Conservation (phyloP, 352 stramenopile genomes). For the Phytophthora macrochlamydospora region DNA sequence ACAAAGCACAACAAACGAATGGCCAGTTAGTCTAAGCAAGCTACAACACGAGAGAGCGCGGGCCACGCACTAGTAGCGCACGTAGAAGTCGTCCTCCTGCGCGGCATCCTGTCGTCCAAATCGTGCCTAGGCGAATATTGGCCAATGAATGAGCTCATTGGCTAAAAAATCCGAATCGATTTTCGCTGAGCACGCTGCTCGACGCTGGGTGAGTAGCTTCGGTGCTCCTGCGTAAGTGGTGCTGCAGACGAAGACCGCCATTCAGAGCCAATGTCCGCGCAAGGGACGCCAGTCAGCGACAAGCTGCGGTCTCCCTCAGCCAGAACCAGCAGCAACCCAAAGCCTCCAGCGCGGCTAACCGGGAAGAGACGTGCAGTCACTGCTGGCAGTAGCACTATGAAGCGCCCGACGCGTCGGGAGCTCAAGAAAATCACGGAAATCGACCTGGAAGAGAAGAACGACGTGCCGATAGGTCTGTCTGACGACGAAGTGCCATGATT, state of each 20-base stretch:
- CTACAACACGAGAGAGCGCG: neutral
- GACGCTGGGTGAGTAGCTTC: conserved; percentile 1
- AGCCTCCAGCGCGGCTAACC: conserved; percentile 43
- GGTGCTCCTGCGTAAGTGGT: neutral
- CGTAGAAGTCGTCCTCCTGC: conserved; percentile 82
- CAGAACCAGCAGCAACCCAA: conserved; percentile 41
- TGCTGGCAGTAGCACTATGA: conserved; percentile 34
- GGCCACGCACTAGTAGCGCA: conserved; percentile 86
- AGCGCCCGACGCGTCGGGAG: conserved; percentile 72
- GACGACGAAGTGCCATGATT: no score
- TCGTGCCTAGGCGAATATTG: conserved; percentile 22
- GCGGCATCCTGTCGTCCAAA: conserved; percentile 49
- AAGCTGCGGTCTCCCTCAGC: conserved; percentile 42
- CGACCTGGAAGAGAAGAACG: conserved; percentile 77
- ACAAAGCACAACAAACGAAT: conserved; percentile 1
- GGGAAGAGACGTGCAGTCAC: conserved; percentile 47
- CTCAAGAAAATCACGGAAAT: conserved; percentile 83
- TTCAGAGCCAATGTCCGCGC: conserved; percentile 23
- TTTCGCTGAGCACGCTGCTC: no score
- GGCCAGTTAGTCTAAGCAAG: neutral
- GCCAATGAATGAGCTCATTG: conserved; percentile 24
- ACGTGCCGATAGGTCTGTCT: conserved; percentile 8
- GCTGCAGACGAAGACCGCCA: neutral
- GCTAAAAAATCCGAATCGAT: neutral
- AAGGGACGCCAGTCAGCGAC: conserved; percentile 33